Conservation (phyloP, 306 rosid species). For the Medicago truncatula region DNA sequence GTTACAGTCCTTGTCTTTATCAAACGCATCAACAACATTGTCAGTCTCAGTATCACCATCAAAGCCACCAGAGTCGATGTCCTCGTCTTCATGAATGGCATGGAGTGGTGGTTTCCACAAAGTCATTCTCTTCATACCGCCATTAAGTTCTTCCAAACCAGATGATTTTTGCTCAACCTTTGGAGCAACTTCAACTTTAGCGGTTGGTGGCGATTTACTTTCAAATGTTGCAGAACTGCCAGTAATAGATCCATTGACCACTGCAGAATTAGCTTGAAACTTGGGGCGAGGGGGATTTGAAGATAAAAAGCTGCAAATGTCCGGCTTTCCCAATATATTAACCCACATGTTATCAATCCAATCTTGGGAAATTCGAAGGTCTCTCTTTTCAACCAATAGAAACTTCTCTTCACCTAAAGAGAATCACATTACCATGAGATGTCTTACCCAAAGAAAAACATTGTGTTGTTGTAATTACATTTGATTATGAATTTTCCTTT, state of each 20-base stretch:
- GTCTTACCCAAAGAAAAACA: constrained; percentile 21
- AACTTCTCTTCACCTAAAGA: constrained; percentile 67
- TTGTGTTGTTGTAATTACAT: neutral
- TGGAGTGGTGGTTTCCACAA: constrained; percentile 43
- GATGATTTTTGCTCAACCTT: constrained; percentile 24
- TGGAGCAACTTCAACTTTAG: constrained; percentile 44
- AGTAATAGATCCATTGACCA: constrained; percentile 39
- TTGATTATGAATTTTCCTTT: neutral
- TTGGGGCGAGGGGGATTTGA: constrained; percentile 42
- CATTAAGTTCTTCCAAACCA: neutral
- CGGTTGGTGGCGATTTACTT: constrained; percentile 35
- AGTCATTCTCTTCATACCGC: constrained; percentile 30
- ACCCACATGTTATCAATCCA: constrained; percentile 74
- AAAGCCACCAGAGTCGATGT: constrained; percentile 36
- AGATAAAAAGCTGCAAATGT: constrained; percentile 55
- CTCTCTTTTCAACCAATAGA: constrained; percentile 50
- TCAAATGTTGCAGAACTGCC: constrained; percentile 40
- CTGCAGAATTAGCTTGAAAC: constrained; percentile 38
- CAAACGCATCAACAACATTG: constrained; percentile 21
- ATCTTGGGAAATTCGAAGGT: constrained; percentile 68
- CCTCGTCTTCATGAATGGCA: constrained; percentile 48
- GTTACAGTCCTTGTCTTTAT: constrained; percentile 31
- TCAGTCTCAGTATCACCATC: constrained; percentile 36
- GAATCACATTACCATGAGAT: constrained; percentile 44
- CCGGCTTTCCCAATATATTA: constrained; percentile 56